These are phyloP conservation scores for Yamadazyma epiphylla DNA, from an alignment of 1,139 yeast genomes.

Conservation along the genomic window DNA sequence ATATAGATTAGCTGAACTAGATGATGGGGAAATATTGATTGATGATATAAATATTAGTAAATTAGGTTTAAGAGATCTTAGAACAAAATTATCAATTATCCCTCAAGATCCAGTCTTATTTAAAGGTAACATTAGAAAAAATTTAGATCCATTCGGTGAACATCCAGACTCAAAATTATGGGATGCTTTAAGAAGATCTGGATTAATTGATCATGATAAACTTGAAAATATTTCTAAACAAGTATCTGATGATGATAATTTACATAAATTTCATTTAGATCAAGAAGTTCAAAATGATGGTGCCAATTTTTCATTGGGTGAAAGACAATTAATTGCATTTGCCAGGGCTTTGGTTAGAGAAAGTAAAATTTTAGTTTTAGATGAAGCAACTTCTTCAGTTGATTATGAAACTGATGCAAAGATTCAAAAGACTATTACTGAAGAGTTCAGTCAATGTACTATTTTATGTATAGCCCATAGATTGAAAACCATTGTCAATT, in stretches of 20 bases:
- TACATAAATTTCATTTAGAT: conserved; percentile 43
- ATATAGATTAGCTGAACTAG: conserved; percentile 57
- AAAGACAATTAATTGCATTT: conserved; percentile 50
- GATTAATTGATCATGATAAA: conserved; percentile 21
- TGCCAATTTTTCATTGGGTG: conserved; percentile 50
- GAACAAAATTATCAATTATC: conserved; percentile 76
- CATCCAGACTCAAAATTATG: conserved; percentile 27
- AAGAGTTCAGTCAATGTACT: conserved; percentile 44
- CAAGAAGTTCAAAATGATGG: conserved; percentile 51
- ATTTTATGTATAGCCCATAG: conserved; percentile 56
- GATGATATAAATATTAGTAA: conserved; percentile 58
- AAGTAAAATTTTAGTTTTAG: conserved; percentile 47
- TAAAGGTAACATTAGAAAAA: conserved; percentile 74
- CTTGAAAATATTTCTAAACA: conserved; percentile 12
- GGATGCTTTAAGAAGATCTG: conserved; percentile 31
- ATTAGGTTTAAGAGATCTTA: conserved; percentile 72
- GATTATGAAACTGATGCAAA: conserved; percentile 53
- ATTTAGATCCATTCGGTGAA: conserved; percentile 63
- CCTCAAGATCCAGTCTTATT: conserved; percentile 94
- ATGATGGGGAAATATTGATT: conserved; percentile 47
- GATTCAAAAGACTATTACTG: conserved; percentile 45
- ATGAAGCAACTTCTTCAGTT: conserved; percentile 57
- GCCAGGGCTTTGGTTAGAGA: conserved; percentile 51
- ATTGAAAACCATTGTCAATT: conserved; percentile 47
- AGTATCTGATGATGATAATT: conserved; percentile 26